Evolutionary conservation across 1,139 yeast species (phyloP).

Genomic region (Pichia sp.): DNA sequence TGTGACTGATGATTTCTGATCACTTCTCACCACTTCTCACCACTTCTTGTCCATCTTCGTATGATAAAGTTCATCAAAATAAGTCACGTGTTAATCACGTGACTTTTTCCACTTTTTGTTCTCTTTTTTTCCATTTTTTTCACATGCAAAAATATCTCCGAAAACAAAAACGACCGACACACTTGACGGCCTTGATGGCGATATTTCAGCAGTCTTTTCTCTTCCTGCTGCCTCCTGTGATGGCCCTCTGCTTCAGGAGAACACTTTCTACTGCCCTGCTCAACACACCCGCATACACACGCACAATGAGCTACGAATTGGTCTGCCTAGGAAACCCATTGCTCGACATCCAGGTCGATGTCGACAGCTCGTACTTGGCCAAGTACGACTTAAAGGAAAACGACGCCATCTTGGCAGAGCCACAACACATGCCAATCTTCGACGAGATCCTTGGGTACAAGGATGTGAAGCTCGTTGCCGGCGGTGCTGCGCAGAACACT

Average conservation of each 20-base stretch:
- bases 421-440: constrained; percentile 80
- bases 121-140: neutral
- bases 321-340: constrained; percentile 74
- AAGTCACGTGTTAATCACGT: neutral
- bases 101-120: neutral
- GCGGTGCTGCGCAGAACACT: constrained; percentile 99
- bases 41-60: neutral
- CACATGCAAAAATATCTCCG: neutral
- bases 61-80: too few species aligned
- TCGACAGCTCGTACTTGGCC: constrained; percentile 59
- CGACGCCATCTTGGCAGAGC: constrained; percentile 92
- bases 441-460: constrained; percentile 64
- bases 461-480: constrained; percentile 76
- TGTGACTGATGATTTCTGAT: too few species aligned
- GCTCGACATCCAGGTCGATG: constrained; percentile 84
- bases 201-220: neutral
- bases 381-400: constrained; percentile 85
- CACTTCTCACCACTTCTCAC: too few species aligned
- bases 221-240: neutral
- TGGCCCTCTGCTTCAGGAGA: neutral
- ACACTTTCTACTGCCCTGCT: neutral
- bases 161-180: neutral
- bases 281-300: neutral
- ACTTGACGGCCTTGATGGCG: neutral
- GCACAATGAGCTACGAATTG: constrained; percentile 47